Evolutionary conservation across 2,329 filamentous ascomycete genomes (phyloP).

Genomic region (Ceratocystis alfenasii): DNA sequence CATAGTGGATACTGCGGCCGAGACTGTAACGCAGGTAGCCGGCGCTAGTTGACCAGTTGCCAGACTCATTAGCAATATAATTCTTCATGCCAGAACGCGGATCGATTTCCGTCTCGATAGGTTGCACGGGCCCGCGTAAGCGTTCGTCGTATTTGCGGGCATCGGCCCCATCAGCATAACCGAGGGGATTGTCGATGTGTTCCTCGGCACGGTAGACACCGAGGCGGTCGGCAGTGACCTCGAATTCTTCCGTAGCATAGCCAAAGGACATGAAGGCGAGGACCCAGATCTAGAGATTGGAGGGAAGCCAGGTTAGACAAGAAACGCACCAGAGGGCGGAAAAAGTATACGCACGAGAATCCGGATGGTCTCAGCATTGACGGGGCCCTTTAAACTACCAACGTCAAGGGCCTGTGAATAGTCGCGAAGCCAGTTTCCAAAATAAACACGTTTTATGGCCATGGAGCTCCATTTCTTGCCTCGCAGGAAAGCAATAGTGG

Average conservation of each 20-base stretch:
- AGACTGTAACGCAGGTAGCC: constrained; percentile 73
- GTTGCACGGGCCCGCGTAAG: constrained; percentile 65
- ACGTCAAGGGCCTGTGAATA: constrained; percentile 78
- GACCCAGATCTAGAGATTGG: constrained; percentile 32
- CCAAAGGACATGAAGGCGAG: constrained; percentile 59
- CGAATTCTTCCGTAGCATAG: constrained; percentile 68
- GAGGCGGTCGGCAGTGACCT: constrained; percentile 63
- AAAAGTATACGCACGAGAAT: constrained; percentile 42
- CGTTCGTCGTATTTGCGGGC: constrained; percentile 71
- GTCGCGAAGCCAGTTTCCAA: constrained; percentile 78
- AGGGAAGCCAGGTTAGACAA: not conserved
- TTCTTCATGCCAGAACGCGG: constrained; percentile 90
- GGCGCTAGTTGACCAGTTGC: constrained; percentile 78
- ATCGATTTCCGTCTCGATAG: constrained; percentile 62
- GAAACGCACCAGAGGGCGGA: not conserved
- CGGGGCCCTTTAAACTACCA: constrained; percentile 58
- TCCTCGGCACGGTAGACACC: constrained; percentile 66
- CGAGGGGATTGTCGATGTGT: constrained; percentile 62
- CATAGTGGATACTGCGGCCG: constrained; percentile 62
- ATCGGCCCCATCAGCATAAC: constrained; percentile 65
- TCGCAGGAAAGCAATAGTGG: constrained; percentile 61
- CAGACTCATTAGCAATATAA: constrained; percentile 86
- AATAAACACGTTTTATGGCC: constrained; percentile 67
- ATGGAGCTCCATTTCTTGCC: constrained; percentile 78
- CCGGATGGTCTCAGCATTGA: constrained; percentile 66